These are phyloP conservation scores for Letharia lupina DNA, from an alignment of 495 filamentous ascomycete species.

Conservation along the genomic window DNA sequence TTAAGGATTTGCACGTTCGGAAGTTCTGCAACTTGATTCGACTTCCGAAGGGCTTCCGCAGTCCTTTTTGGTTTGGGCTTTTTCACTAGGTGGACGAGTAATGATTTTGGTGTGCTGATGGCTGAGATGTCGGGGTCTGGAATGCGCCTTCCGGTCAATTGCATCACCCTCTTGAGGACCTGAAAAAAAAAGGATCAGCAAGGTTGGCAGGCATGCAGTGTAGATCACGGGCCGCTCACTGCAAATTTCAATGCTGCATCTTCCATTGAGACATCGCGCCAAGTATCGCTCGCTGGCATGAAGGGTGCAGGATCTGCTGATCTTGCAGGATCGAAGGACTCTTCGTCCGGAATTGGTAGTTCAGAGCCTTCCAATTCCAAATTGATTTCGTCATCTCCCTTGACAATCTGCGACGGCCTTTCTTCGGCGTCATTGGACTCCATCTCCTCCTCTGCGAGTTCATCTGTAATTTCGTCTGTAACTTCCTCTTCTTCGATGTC, in stretches of 20 bases:
- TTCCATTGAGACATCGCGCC: conserved; percentile 47
- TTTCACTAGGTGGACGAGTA: conserved; percentile 45
- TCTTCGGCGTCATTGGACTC: not conserved
- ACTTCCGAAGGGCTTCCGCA: conserved; percentile 29
- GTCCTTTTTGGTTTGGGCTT: conserved; percentile 54
- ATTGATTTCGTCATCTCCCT: not conserved
- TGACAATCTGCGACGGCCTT: not conserved
- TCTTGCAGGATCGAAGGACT: not conserved
- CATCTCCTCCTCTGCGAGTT: not conserved
- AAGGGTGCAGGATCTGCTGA: not conserved
- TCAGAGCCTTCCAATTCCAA: not conserved
- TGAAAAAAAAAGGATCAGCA: conserved; percentile 28
- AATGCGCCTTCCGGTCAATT: conserved; percentile 65
- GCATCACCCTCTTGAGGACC: conserved; percentile 68
- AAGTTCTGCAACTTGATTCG: conserved; percentile 33
- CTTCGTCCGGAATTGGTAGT: not conserved
- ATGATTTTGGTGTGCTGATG: conserved; percentile 44
- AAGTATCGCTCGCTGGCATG: conserved; percentile 24
- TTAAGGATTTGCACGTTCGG: conserved; percentile 62
- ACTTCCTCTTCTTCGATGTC: not conserved
- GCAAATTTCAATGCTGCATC: conserved; percentile 62
- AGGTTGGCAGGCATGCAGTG: not conserved
- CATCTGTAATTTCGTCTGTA: not conserved
- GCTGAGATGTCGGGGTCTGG: conserved; percentile 54
- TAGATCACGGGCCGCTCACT: conserved; percentile 42